phyloP scores from a whole-genome alignment of 371 early-diverging fungal species.

The Mucor velutinosus region DNA sequence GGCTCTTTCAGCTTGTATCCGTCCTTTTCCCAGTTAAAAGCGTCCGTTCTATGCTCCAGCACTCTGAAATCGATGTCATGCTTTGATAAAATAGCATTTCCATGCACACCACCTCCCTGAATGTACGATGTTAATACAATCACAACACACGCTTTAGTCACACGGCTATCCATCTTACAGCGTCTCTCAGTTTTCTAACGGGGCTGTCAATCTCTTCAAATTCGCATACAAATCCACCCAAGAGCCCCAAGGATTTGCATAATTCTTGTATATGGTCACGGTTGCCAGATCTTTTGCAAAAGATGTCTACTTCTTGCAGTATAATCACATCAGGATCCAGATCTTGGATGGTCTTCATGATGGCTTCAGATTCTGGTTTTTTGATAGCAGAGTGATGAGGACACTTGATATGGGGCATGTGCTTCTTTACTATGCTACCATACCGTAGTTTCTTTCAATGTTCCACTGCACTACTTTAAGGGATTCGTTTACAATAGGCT shows the following conservation, averaged over 20 bases:
- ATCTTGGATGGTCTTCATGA: slow-evolving; percentile 52
- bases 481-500: background rate
- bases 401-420: background rate
- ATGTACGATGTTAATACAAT: background rate
- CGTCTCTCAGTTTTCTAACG: slow-evolving; percentile 49
- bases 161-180: slow-evolving; percentile 19
- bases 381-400: background rate
- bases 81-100: slow-evolving; percentile 79
- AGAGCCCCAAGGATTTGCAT: slow-evolving; percentile 53
- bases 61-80: slow-evolving; percentile 65
- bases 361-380: slow-evolving; percentile 53
- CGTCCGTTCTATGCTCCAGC: slow-evolving; percentile 69
- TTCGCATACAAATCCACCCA: slow-evolving; percentile 76
- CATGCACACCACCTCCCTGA: slow-evolving; percentile 82
- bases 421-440: background rate
- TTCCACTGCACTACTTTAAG: slow-evolving; percentile 67
- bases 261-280: slow-evolving; percentile 64
- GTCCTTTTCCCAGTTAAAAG: slow-evolving; percentile 74
- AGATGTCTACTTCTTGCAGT: slow-evolving; percentile 75
- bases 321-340: slow-evolving; percentile 72
- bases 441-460: slow-evolving; percentile 73
- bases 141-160: background rate
- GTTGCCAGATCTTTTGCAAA: slow-evolving; percentile 65
- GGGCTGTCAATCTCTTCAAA: slow-evolving; percentile 73
- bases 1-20: slow-evolving; percentile 68